Base-by-base conservation (phyloP, 768 basidiomycete genomes). In the Boletus barrowsii region DNA sequence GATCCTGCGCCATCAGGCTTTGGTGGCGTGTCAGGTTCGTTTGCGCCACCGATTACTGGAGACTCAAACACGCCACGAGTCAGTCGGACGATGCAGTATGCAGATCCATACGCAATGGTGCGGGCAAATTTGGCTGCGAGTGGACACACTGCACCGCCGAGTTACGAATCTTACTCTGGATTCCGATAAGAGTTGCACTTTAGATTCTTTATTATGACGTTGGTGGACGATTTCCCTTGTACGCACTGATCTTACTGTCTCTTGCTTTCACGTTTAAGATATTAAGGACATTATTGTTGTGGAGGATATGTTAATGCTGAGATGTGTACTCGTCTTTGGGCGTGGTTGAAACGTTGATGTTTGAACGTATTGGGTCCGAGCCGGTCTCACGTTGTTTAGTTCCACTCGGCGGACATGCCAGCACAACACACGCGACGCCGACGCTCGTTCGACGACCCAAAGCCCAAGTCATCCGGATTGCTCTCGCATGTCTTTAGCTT, bases 61-160 rank as follows among this genome's bases (percentile, higher is more conserved):
- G 68, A 70, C 8, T 49, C 62, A 20, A 72, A 61, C 15, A 67
- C 75, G 0, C 76, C 79, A 29, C 80, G 83, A 26, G 75, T 93
- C 37, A 93, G 91, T 70, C 75, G 92, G 67, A 95, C 93, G 50
- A 94, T 96, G 93, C 91, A 94, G 68, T 90, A 93, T 63, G 91
- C 90, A 22, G 87, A 93, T 64, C 91, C 91, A 10, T 93, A 93
- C 64, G 88, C 90, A 13, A 87, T 86, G 11, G 88, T 93, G 35
- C 79, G 88, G 17, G 86, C 86, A 9, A 76, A 79, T 5, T 69
- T 88, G 68, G 30, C 69, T 51, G 56, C 66, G 56, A 67, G 51
- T 22, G 63, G 61, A 50, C 58, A 72, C n/a, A 47, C 75, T 9
- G 49, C 61, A 20, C 77, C 80, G 10, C 82, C 82, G 14, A 76